Conservation (phyloP, 73 alveolate species). For the Uronychia setigera region DNA sequence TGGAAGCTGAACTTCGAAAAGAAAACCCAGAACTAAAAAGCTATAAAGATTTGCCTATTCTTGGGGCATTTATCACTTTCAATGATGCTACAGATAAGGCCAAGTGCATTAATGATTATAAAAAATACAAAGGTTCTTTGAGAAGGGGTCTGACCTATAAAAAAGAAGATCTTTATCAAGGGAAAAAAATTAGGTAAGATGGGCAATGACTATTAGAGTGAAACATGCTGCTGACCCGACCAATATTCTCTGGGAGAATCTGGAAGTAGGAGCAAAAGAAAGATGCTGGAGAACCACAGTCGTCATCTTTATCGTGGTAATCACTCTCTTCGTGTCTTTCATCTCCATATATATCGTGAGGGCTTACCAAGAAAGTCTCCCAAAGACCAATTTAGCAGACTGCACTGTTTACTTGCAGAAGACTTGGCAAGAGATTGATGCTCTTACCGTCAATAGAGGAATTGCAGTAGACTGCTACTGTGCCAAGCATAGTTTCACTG, state of each 20-base stretch:
- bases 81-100: slow-evolving; percentile 37
- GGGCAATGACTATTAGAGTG: background rate
- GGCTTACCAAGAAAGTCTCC: slow-evolving; percentile 1
- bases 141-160: slow-evolving; percentile 11
- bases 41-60: slow-evolving; percentile 42
- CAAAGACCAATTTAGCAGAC: background rate
- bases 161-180: slow-evolving; percentile 2
- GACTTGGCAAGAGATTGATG: slow-evolving; percentile 3
- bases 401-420: slow-evolving; percentile 1
- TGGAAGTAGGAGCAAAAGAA: slow-evolving; percentile 21
- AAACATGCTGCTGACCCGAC: slow-evolving; percentile 20
- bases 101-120: slow-evolving; percentile 41
- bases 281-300: slow-evolving; percentile 28
- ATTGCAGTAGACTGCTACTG: slow-evolving; percentile 30
- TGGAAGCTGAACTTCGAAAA: slow-evolving; percentile 41
- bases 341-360: slow-evolving; percentile 6
- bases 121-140: background rate
- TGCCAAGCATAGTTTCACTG: slow-evolving; percentile 6
- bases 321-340: slow-evolving; percentile 7
- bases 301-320: slow-evolving; percentile 4
- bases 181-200: background rate
- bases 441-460: background rate
- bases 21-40: slow-evolving; percentile 26
- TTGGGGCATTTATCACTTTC: slow-evolving; percentile 64
- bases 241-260: slow-evolving; percentile 32